These are phyloP conservation scores for Solanum virginianum DNA, from an alignment of 257 asterid species.

Conservation along the genomic window DNA sequence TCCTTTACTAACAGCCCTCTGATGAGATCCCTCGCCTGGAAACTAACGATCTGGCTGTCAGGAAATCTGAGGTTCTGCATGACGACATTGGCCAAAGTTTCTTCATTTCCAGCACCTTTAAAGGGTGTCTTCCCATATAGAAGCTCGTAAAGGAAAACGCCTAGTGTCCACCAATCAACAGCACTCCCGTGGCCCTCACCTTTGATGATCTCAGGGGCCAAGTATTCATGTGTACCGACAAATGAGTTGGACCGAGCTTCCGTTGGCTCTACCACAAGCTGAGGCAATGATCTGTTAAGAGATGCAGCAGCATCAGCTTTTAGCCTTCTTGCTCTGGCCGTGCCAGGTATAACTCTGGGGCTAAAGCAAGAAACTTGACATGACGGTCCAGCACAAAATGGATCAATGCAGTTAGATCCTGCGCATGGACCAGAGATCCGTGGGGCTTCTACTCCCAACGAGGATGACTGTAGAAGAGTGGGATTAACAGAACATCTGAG, in stretches of 20 bases:
- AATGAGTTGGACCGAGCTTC: conserved; percentile 73
- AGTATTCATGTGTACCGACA: conserved; percentile 67
- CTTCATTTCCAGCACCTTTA: conserved; percentile 51
- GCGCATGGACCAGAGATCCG: conserved; percentile 58
- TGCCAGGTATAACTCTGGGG: conserved; percentile 31
- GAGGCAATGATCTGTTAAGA: conserved; percentile 33
- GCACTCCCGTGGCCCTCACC: conserved; percentile 77
- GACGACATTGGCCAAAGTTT: conserved; percentile 48
- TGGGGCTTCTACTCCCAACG: conserved; percentile 35
- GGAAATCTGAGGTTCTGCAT: conserved; percentile 45
- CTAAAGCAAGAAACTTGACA: conserved; percentile 56
- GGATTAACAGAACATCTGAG: conserved; percentile 61
- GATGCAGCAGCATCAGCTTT: conserved; percentile 25
- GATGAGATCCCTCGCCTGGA: conserved; percentile 55
- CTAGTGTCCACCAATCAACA: conserved; percentile 80
- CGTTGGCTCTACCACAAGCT: conserved; percentile 69
- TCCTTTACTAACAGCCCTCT: conserved; percentile 53
- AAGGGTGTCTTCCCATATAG: conserved; percentile 61
- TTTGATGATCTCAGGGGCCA: conserved; percentile 71
- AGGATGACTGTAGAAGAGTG: conserved; percentile 35
- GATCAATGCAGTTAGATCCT: conserved; percentile 66
- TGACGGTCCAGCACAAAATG: conserved; percentile 56
- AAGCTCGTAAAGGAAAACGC: conserved; percentile 57
- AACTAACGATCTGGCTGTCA: conserved; percentile 48
- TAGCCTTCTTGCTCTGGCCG: conserved; percentile 30